Evolutionary conservation across 176 grass and related monocot genomes (phyloP), one percentile per base, ranked within the genome.

Genomic region (Triticum monococcum): DNA sequence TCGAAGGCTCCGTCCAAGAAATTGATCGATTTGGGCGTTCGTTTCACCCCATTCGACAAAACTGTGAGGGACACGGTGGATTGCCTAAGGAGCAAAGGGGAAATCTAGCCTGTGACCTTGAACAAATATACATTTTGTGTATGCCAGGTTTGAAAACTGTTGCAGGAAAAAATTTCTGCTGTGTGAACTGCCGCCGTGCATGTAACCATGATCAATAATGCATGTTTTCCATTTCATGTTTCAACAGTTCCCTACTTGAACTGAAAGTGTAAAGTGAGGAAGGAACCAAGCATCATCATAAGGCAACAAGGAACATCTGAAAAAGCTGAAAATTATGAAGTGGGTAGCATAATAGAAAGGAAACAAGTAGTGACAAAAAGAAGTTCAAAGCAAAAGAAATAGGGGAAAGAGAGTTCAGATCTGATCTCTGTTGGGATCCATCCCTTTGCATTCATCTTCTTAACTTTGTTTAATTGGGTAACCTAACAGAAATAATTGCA

Each of bases 61-160:
- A 78, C 75, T 46, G 89, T 91, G 32, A 89, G 37, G 75, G 89
- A 94, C 17, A 87, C 72, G 0, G 79, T 91, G 48, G 83, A 84
- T 17, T 80, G 68, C 30, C 87, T 94, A 24, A 89, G 85, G 79
- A 87, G 89, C 62, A 94, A 91, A 84, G 89, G 57, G 12, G 50
- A 64, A 28, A 65, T 89, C 75, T 91, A 87, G 77, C 31, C 17
- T 72, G 5, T 16, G 48, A 17, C 14, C 11, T 11, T 86, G 13
- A 83, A 48, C 8, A 81, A 48, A 12, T 26, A 50, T 57, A 25
- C 43, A 40, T 23, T 50, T 11, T 43, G 69, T 63, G 40, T 69
- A 71, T 18, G 20, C 28, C 36, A 64, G 20, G 40, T 84, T 73
- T 76, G 68, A 41, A n/a, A n/a, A 84, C 67, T 25, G 54, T 3